Conservation (phyloP, 2,329 filamentous ascomycete genomes). For the Aureobasidium subglaciale region DNA sequence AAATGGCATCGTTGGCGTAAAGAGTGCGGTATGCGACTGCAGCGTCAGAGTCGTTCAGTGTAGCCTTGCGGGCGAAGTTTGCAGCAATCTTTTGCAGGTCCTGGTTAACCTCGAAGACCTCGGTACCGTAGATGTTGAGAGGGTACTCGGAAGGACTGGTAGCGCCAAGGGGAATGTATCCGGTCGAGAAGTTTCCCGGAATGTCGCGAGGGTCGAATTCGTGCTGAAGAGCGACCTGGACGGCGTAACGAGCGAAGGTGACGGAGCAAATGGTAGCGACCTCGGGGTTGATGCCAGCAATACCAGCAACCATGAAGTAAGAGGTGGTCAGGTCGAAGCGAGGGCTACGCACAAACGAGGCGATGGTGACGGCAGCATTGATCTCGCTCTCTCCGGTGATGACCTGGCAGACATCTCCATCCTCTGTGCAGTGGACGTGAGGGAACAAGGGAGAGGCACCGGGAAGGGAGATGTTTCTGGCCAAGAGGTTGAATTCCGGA, state of each 20-base stretch:
- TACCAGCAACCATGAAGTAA: slow-evolving; percentile 66
- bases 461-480: slow-evolving; percentile 28
- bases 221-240: slow-evolving; percentile 70
- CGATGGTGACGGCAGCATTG: slow-evolving; percentile 59
- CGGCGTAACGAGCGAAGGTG: slow-evolving; percentile 60
- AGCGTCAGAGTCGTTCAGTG: slow-evolving; percentile 31
- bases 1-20: slow-evolving; percentile 27
- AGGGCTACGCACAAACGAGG: slow-evolving; percentile 53
- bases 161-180: slow-evolving; percentile 61
- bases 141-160: slow-evolving; percentile 41
- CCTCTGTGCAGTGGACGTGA: slow-evolving; percentile 53
- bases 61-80: slow-evolving; percentile 28
- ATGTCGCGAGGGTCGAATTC: slow-evolving; percentile 67
- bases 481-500: slow-evolving; percentile 29
- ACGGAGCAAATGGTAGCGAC: slow-evolving; percentile 59
- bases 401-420: slow-evolving; percentile 59
- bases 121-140: slow-evolving; percentile 33
- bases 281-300: slow-evolving; percentile 67
- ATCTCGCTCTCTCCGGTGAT: slow-evolving; percentile 59
- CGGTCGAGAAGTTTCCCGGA: slow-evolving; percentile 56
- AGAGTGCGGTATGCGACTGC: slow-evolving; percentile 33
- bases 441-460: slow-evolving; percentile 27
- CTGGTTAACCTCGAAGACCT: slow-evolving; percentile 37
- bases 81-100: slow-evolving; percentile 31
- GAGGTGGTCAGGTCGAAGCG: slow-evolving; percentile 57